Evolutionary conservation across 495 filamentous ascomycete genomes (phyloP).

Genomic region (Penicillium fimorum): DNA sequence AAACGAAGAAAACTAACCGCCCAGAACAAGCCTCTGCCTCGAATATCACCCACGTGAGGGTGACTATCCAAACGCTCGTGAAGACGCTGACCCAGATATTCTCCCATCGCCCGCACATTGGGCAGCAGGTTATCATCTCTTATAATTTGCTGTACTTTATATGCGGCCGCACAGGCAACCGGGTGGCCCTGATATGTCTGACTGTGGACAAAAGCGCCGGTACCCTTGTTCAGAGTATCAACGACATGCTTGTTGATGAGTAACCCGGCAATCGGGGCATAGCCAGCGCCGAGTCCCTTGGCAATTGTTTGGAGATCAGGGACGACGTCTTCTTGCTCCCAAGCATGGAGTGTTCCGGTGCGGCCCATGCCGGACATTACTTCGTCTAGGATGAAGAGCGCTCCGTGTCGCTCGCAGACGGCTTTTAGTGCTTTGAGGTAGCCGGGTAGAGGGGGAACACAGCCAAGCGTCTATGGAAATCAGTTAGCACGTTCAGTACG

Average conservation of each 20-base stretch:
- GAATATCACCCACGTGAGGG: constrained; percentile 51
- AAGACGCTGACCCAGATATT: constrained; percentile 38
- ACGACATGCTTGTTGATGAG: constrained; percentile 52
- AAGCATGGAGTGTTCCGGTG: constrained; percentile 60
- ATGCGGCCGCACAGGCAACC: constrained; percentile 47
- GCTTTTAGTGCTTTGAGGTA: constrained; percentile 58
- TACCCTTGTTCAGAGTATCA: constrained; percentile 49
- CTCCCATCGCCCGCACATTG: constrained; percentile 47
- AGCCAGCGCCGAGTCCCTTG: constrained; percentile 62
- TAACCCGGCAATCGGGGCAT: constrained; percentile 56
- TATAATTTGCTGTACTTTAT: constrained; percentile 48
- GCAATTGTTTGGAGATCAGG: constrained; percentile 62
- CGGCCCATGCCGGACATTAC: constrained; percentile 74
- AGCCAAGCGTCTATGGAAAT: constrained; percentile 47
- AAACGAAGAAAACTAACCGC: constrained; percentile 35
- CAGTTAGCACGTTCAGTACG: not conserved
- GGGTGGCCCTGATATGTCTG: constrained; percentile 57
- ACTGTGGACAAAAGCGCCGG: constrained; percentile 47
- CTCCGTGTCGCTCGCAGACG: constrained; percentile 60
- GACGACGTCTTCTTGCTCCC: constrained; percentile 56
- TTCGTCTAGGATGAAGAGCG: constrained; percentile 65
- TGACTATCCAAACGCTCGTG: constrained; percentile 36
- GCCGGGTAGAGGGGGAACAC: constrained; percentile 54
- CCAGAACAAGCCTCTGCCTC: constrained; percentile 53
- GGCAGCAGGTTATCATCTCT: constrained; percentile 41